phyloP scores from a whole-genome alignment of 2,329 filamentous ascomycete genomes.

The Venturia carpophila region DNA sequence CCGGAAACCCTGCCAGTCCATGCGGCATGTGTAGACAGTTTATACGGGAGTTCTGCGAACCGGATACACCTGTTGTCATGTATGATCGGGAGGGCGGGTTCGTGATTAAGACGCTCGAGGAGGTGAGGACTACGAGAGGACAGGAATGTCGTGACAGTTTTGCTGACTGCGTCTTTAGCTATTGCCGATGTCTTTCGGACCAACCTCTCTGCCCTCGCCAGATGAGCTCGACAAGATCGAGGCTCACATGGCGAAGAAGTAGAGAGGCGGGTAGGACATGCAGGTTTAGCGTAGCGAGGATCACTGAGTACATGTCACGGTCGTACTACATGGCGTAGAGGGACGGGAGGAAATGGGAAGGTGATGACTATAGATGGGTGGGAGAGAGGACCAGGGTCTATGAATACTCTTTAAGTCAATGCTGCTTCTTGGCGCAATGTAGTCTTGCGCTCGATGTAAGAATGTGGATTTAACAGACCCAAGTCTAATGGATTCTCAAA shows the following conservation, averaged over 20 bases:
- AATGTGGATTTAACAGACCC: no score
- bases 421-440: no score
- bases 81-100: slow-evolving; percentile 74
- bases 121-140: slow-evolving; percentile 12
- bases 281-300: no score
- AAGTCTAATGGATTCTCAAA: no score
- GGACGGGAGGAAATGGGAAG: no score
- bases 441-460: no score
- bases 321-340: no score
- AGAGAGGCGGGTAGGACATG: background rate
- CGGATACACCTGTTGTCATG: slow-evolving; percentile 16
- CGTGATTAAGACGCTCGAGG: slow-evolving; percentile 50
- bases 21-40: slow-evolving; percentile 97
- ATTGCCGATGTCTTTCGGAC: slow-evolving; percentile 20
- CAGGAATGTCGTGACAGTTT: no score
- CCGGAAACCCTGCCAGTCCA: slow-evolving; percentile 43
- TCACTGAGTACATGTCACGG: no score
- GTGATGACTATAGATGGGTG: no score
- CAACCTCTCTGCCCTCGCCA: slow-evolving; percentile 16
- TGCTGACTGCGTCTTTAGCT: slow-evolving; percentile 23
- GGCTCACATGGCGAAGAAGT: slow-evolving; percentile 4
- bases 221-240: slow-evolving; percentile 11
- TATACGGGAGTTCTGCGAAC: slow-evolving; percentile 41
- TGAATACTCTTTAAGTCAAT: no score
- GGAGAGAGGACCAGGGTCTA: no score